Conservation (phyloP, 2,329 filamentous ascomycete genomes). For the Verticillium klebahnii region DNA sequence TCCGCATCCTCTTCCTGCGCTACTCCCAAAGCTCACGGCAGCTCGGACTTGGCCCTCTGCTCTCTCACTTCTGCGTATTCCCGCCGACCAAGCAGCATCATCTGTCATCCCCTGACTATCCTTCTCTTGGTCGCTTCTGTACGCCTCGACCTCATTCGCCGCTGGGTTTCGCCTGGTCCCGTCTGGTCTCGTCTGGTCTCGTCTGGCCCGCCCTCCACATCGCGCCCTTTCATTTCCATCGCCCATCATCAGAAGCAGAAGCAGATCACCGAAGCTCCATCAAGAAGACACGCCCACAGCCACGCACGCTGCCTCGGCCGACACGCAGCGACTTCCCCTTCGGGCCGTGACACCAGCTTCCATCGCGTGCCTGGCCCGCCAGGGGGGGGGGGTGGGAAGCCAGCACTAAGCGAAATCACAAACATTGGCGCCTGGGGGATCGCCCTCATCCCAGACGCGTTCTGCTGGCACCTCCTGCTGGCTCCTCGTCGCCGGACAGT, state of each 20-base stretch:
- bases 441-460: background rate
- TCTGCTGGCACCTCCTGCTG: too few relatives aligned
- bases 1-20: background rate
- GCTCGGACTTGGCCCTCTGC: background rate
- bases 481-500: too few relatives aligned
- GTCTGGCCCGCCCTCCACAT: background rate
- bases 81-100: background rate
- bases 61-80: background rate
- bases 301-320: background rate
- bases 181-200: background rate
- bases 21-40: background rate
- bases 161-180: background rate
- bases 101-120: background rate
- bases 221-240: background rate
- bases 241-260: background rate
- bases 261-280: background rate
- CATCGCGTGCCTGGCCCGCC: background rate
- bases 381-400: background rate
- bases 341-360: background rate
- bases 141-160: background rate
- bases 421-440: conserved; percentile 2
- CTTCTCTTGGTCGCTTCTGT: background rate
- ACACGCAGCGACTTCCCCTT: background rate
- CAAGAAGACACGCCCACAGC: background rate
- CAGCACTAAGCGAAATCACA: conserved; percentile 1